Evolutionary conservation across 495 filamentous ascomycete genomes (phyloP).

Genomic region (Trichoderma parareesei): DNA sequence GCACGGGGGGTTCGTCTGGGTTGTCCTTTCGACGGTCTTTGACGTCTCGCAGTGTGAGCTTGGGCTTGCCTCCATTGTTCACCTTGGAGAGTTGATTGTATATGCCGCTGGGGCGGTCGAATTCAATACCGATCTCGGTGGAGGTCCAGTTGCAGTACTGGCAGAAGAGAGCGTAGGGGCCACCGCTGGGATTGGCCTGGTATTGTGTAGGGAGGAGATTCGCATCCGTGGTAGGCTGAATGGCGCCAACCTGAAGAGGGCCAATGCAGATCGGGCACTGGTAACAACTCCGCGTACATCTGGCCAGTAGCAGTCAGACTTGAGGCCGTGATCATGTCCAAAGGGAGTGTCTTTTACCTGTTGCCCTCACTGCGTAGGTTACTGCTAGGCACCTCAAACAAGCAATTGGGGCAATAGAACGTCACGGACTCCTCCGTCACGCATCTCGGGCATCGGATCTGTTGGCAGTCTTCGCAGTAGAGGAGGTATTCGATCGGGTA

Average conservation of each 20-base stretch:
- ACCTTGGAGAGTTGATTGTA: slow-evolving; percentile 65
- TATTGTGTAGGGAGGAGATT: slow-evolving; percentile 32
- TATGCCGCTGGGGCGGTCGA: slow-evolving; percentile 80
- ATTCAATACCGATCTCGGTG: slow-evolving; percentile 78
- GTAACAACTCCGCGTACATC: slow-evolving; percentile 91
- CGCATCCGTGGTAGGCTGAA: slow-evolving; percentile 46
- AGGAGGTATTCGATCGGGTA: slow-evolving; percentile 91
- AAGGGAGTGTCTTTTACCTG: slow-evolving; percentile 46
- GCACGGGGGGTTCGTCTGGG: slow-evolving; percentile 2
- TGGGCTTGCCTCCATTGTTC: slow-evolving; percentile 41
- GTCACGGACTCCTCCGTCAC: slow-evolving; percentile 86
- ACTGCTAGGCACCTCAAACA: slow-evolving; percentile 90
- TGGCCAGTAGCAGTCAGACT: slow-evolving; percentile 26
- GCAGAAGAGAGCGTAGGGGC: slow-evolving; percentile 75
- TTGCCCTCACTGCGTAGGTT: slow-evolving; percentile 87
- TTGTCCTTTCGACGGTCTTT: slow-evolving; percentile 38
- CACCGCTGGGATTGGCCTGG: slow-evolving; percentile 26
- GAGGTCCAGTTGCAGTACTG: slow-evolving; percentile 88
- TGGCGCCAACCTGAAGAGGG: slow-evolving; percentile 61
- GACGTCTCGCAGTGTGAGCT: slow-evolving; percentile 31
- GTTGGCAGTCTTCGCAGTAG: slow-evolving; percentile 93
- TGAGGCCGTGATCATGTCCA: background rate
- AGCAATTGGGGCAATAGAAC: slow-evolving; percentile 91
- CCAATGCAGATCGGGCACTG: slow-evolving; percentile 87
- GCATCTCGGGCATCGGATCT: slow-evolving; percentile 89